These are phyloP conservation scores for Monosporascus sp. DNA, from an alignment of 2,329 filamentous ascomycete genomes.

Conservation along the genomic window DNA sequence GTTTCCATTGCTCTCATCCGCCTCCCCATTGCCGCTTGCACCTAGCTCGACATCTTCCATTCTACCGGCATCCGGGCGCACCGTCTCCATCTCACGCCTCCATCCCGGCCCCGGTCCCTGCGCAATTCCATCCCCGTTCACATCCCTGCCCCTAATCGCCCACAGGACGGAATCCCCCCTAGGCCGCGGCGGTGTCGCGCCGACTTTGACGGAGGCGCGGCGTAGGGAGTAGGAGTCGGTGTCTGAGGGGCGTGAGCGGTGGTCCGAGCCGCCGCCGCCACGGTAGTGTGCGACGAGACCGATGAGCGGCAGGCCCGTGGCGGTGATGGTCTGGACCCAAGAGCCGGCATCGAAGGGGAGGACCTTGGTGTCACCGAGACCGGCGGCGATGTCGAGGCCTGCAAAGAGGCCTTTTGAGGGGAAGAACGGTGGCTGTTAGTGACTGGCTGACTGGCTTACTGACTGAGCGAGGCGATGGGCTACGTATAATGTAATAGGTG, in stretches of 20 bases:
- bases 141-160: too few relatives aligned
- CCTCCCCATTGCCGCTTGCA: neutral
- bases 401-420: conserved; percentile 42
- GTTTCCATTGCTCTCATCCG: neutral
- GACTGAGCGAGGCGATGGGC: too few relatives aligned
- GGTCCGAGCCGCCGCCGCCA: conserved; percentile 12
- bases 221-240: conserved; percentile 1
- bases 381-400: conserved; percentile 40
- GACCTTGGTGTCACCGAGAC: conserved; percentile 37
- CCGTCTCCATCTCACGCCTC: neutral
- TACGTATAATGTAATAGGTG: too few relatives aligned
- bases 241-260: conserved; percentile 1
- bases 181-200: too few relatives aligned
- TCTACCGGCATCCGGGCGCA: neutral
- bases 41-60: neutral
- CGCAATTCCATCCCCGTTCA: neutral
- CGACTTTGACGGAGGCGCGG: neutral
- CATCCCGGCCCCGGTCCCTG: neutral
- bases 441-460: too few relatives aligned
- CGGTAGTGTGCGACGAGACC: conserved; percentile 39
- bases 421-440: too few relatives aligned
- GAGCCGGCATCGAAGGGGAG: conserved; percentile 45
- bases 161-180: too few relatives aligned
- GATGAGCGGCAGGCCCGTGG: conserved; percentile 47
- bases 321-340: conserved; percentile 43